phyloP scores from a whole-genome alignment of 176 grass and related monocot species.

The Sorghum bicolor region Sorghum_bicolor_NCBIv3 NC_012879.2:1087001-1087500 shows the following conservation, averaged over 20 bases:
- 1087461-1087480: too few relatives aligned
- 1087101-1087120: neutral
- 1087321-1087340: neutral
- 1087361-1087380: neutral
- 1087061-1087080: neutral
- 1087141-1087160: neutral
- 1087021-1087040: neutral
- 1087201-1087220: neutral
- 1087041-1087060: neutral
- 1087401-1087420: neutral
- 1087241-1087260: constrained; percentile 37
- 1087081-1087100: neutral
- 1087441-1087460: neutral
- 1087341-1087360: neutral
- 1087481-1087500: too few relatives aligned
- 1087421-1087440: neutral
- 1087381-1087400: neutral
- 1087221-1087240: neutral
- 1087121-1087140: neutral
- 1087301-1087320: too few relatives aligned
- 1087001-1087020: neutral
- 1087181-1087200: neutral
- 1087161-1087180: neutral
- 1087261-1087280: neutral
- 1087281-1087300: neutral